phyloP scores from a whole-genome alignment of 768 basidiomycete genomes.

The Agaricus subrufescens region DNA sequence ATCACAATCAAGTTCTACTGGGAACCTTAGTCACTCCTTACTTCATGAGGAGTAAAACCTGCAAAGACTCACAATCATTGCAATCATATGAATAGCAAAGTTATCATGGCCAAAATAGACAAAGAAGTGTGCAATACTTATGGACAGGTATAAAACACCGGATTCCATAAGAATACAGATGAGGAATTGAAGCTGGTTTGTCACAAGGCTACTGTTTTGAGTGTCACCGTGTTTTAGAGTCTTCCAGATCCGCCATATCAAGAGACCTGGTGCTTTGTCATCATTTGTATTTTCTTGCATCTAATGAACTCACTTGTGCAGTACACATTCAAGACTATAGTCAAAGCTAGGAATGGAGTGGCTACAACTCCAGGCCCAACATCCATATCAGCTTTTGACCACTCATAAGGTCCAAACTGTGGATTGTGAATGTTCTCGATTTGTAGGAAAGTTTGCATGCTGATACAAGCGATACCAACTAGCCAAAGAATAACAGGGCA shows the following conservation, averaged over 20 bases:
- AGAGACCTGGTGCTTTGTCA: background rate
- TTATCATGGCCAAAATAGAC: background rate
- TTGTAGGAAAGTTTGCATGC: background rate
- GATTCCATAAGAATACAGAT: conserved; percentile 6
- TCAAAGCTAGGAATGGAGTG: conserved; percentile 9
- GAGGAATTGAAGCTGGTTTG: background rate
- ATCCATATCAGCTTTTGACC: conserved; percentile 1
- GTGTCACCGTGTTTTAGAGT: background rate
- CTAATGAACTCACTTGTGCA: background rate
- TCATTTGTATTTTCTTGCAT: background rate
- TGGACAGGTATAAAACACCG: background rate
- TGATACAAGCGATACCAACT: conserved; percentile 3
- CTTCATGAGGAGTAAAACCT: no score
- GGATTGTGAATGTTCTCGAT: background rate
- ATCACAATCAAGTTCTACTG: background rate
- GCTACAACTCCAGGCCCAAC: conserved; percentile 8
- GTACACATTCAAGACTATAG: conserved; percentile 8
- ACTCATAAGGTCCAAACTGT: background rate
- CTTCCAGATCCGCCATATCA: background rate
- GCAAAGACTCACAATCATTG: background rate
- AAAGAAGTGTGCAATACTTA: background rate
- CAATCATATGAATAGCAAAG: background rate
- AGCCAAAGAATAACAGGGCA: conserved; percentile 8
- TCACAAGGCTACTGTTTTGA: background rate
- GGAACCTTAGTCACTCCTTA: background rate